phyloP scores from a whole-genome alignment of 23 red algal genomes.

The Pyropia haitanensis region DNA sequence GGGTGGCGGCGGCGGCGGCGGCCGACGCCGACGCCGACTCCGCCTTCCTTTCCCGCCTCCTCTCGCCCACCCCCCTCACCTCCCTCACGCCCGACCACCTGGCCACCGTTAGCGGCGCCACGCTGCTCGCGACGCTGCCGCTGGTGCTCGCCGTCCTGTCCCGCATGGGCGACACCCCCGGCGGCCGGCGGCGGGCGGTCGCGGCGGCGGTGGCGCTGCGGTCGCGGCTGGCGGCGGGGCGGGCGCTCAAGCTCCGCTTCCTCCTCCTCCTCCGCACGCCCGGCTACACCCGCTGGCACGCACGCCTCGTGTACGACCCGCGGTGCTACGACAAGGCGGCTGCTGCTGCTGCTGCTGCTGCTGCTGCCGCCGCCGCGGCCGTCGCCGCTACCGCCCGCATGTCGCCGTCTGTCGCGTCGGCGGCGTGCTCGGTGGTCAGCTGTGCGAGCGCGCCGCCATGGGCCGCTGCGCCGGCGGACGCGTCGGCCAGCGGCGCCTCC shows the following conservation, averaged over 20 bases:
- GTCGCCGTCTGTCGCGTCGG: too few species aligned
- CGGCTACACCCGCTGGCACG: constrained; percentile 56
- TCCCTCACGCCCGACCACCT: constrained; percentile 37
- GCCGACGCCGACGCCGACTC: too few species aligned
- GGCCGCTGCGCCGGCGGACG: too few species aligned
- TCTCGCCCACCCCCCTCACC: constrained; percentile 33
- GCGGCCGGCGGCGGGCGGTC: constrained; percentile 11
- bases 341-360: too few species aligned
- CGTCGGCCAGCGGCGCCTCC: too few species aligned
- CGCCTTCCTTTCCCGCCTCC: constrained; percentile 24
- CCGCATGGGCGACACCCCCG: constrained; percentile 30
- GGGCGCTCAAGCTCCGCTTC: constrained; percentile 64
- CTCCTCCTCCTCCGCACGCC: constrained; percentile 40
- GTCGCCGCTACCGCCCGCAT: too few species aligned
- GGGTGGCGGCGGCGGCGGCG: too few species aligned
- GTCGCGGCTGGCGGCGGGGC: constrained; percentile 36
- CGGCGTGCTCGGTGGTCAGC: too few species aligned
- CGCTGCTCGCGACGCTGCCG: constrained; percentile 35
- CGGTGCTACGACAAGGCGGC: constrained; percentile 22
- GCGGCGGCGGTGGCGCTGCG: constrained; percentile 30
- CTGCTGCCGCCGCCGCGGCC: too few species aligned
- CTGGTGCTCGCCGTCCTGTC: constrained; percentile 50
- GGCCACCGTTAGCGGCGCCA: constrained; percentile 16
- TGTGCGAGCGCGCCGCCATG: too few species aligned
- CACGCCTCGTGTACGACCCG: constrained; percentile 34